Base-by-base conservation (phyloP, 108 stramenopile species). In the Schizochytrium sp. region DNA sequence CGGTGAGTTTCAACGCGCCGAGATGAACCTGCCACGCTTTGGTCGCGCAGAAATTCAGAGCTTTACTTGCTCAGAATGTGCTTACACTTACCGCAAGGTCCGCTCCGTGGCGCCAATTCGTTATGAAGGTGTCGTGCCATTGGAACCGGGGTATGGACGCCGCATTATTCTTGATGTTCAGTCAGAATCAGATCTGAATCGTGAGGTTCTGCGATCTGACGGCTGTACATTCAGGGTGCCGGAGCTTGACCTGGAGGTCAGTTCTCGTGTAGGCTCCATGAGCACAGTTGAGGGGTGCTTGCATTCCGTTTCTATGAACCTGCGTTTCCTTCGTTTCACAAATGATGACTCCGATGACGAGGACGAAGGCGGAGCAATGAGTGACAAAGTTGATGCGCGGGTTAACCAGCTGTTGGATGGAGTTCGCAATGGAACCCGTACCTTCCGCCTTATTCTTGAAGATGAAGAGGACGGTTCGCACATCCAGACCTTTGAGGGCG, bases 61-160 rank as follows among this genome's bases (percentile, higher is more conserved):
- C 40, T 72, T 72, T 44, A n/a, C 72, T 41, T 72, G 72, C 42
- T 38, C 28, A 38, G 72, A 28, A 28, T 72, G 72, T 41, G 72
- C 40, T 15, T 72, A 38, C 28, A 72, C 72, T 15, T 72, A 72
- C 72, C 72, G 72, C 72, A 72, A 44, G 72, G 72, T 72, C 19
- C 28, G 72, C 40, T 38, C 72, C 72, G 42, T 72, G 40, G 72
- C 13, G 15, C 40, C 28, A 41, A 44, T 44, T 38, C 42, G 28
- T 28, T 17, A 15, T 41, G 72, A 13, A 72, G 72, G 28, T 1
- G 72, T 72, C 0, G 2, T 41, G 15, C 40, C 72, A 41, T 28
- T 72, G 19, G 72, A 72, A 41, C 72, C 72, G 44, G 72, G 72
- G 15, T 41, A 41, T 17, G 72, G 72, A 15, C 72, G 72, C 13